These are phyloP conservation scores for Plasmodium malariae DNA, from an alignment of 169 alveolate genomes.

Conservation along the genomic window DNA sequence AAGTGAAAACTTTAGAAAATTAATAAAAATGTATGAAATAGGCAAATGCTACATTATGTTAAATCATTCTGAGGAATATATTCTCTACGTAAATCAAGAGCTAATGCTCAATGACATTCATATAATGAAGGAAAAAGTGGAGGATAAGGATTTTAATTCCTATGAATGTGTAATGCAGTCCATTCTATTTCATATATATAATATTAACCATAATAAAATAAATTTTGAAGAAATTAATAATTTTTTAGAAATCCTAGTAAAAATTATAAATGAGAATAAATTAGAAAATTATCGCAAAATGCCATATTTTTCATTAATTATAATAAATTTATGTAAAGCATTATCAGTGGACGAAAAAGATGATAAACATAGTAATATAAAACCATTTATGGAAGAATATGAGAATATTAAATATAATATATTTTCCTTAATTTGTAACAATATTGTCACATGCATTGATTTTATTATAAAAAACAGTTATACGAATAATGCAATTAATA, in stretches of 20 bases:
- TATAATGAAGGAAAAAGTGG: conserved; percentile 17
- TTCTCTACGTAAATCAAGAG: neutral
- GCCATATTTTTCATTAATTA: conserved; percentile 34
- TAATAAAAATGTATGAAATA: conserved; percentile 30
- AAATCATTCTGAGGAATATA: conserved; percentile 9
- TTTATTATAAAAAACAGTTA: conserved; percentile 21
- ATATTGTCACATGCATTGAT: conserved; percentile 39
- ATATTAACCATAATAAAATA: neutral
- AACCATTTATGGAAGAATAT: neutral
- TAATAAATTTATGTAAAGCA: conserved; percentile 30
- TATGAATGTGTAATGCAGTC: conserved; percentile 34
- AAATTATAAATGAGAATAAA: conserved; percentile 1
- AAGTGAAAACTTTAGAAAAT: conserved; percentile 2
- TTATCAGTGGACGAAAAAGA: neutral
- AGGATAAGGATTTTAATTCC: neutral
- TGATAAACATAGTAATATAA: neutral
- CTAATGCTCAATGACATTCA: conserved; percentile 7
- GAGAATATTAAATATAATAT: conserved; percentile 20
- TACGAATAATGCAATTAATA: neutral
- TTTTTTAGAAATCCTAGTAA: conserved; percentile 10
- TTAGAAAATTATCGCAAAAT: neutral
- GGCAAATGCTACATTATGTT: neutral
- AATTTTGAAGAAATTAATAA: conserved; percentile 10
- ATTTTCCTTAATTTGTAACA: conserved; percentile 12
- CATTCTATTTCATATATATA: conserved; percentile 10